A percentile compares a stretch with the other conserved stretches of the same genome.
These are phyloP conservation scores for Acacia confusa DNA, from an alignment of 306 rosid genomes.

Conservation along the genomic window DNA sequence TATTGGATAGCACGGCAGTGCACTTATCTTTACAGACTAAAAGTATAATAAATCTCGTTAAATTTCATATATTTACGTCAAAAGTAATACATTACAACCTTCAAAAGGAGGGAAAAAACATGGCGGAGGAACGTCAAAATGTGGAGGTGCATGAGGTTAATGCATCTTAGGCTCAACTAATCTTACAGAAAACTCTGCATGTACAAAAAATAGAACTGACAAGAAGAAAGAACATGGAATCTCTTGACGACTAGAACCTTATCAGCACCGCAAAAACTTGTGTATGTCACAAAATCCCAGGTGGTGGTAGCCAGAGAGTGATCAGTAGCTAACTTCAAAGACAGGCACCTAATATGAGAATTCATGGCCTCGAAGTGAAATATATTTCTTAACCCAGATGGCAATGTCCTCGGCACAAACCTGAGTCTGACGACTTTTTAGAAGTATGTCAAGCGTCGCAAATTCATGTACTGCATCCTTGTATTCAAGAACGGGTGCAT, in stretches of 20 bases:
- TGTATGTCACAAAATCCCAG: conserved; percentile 27
- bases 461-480: conserved; percentile 95
- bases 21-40: conserved; percentile 3
- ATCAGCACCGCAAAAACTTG: conserved; percentile 31
- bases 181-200: conserved; percentile 51
- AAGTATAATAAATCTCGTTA: conserved; percentile 25
- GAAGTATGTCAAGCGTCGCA: conserved; percentile 89
- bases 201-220: conserved; percentile 45
- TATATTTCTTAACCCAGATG: conserved; percentile 93
- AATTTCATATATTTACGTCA: conserved; percentile 40
- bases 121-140: conserved; percentile 40
- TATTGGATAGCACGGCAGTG: background rate
- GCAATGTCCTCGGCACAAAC: conserved; percentile 94
- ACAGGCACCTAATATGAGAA: conserved; percentile 70
- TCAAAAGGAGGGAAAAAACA: conserved; percentile 24
- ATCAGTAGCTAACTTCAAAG: conserved; percentile 29
- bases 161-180: conserved; percentile 48
- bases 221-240: conserved; percentile 31
- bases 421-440: conserved; percentile 89
- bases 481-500: conserved; percentile 87
- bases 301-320: conserved; percentile 8
- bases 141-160: conserved; percentile 30
- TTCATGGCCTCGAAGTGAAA: conserved; percentile 90
- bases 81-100: conserved; percentile 47
- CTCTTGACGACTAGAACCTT: conserved; percentile 21